Evolutionary conservation across 352 stramenopile genomes (phyloP), one percentile per base, ranked within the genome.

Genomic region (Thalassiosira mediterranea): DNA sequence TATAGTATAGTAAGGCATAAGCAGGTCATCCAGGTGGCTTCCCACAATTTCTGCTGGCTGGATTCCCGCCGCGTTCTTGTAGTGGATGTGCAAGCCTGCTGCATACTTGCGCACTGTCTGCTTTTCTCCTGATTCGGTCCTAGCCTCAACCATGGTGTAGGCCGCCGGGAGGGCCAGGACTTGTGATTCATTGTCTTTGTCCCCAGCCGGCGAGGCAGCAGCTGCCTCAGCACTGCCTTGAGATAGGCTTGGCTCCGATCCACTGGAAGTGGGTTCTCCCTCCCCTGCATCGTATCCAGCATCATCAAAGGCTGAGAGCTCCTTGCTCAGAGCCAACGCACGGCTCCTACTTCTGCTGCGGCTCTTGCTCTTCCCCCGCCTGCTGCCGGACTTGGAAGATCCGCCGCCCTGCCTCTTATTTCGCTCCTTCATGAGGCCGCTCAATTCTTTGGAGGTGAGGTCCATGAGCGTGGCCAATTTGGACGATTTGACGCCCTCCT

Each of bases 1-100:
- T 10, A 86, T 58, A 1, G 60, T 62, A 40, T 86, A 86, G 63
- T 77, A 86, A 19, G 77, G 77, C 17, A 76, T 72, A 21, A 86
- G 32, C 46, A 82, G 56, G 69, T 86, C 77, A 61, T 86, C 77
- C 4, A 83, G 48, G 46, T 86, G 77, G n/a, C 48, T 34, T 17
- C 42, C 57, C 7, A 84, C 26, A 53, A 84, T 71, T n/a, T 32
- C 54, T 17, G 59, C 64, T 15, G 26, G 38, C n/a, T 60, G 37
- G 28, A 64, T 66, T 21, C 74, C 73, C 11, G 78, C 58, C 34
- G 69, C 81, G 46, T 81, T 86, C 31, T 37, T 78, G 66, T 91
- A 91, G 58, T 79, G 75, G 0, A 85, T 23, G 1, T 48, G 54
- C 56, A 82, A 72, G 26, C 66, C 73, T 13, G 21, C 47, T 54